Evolutionary conservation across 192 early-diverging fungal species (phyloP).

Genomic region (Diversispora epigaea): DNA sequence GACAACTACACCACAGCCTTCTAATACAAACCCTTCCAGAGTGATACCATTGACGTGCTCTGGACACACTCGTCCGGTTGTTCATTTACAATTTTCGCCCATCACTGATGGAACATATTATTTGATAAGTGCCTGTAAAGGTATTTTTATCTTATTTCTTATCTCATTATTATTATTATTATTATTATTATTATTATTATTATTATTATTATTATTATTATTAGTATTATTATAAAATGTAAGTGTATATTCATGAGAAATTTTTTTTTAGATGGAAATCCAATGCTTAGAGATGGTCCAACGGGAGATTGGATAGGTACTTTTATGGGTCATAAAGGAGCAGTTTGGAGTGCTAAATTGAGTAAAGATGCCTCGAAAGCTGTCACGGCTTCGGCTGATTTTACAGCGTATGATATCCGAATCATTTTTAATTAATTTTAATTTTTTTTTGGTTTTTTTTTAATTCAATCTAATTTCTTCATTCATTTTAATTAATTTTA

Average conservation of each 20-base stretch:
- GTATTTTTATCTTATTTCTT: constrained; percentile 38
- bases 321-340: constrained; percentile 89
- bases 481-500: not conserved
- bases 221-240: not conserved
- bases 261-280: constrained; percentile 66
- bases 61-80: constrained; percentile 88
- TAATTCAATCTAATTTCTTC: not conserved
- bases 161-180: not conserved
- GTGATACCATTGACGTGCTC: constrained; percentile 83
- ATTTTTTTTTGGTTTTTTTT: not conserved
- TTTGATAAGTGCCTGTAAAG: constrained; percentile 89
- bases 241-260: not conserved
- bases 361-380: constrained; percentile 73
- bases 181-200: not conserved
- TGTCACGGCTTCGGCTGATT: constrained; percentile 92
- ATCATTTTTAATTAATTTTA: not conserved
- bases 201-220: not conserved
- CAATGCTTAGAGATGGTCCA: constrained; percentile 81
- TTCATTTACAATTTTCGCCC: constrained; percentile 80
- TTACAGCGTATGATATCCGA: constrained; percentile 65
- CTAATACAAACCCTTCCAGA: constrained; percentile 44
- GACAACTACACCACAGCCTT: constrained; percentile 23
- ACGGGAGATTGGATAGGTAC: constrained; percentile 95
- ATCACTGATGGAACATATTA: constrained; percentile 74
- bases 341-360: constrained; percentile 85